Conservation (phyloP, 2,329 filamentous ascomycete species). For the Cyphellophora attinorum region DNA sequence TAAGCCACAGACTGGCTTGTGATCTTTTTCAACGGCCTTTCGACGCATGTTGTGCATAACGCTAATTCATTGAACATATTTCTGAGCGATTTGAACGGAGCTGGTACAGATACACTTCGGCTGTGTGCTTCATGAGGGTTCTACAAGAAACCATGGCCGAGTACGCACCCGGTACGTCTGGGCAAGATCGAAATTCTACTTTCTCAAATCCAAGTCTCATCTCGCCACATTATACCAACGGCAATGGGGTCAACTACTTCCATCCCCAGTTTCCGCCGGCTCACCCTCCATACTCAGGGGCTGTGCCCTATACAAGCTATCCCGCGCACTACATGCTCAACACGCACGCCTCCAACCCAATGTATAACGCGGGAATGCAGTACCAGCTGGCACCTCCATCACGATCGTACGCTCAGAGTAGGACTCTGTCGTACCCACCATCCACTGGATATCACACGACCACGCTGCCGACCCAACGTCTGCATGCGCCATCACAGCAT, state of each 20-base stretch:
- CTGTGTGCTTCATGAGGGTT: background rate
- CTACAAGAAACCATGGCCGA: constrained; percentile 26
- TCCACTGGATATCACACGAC: constrained; percentile 23
- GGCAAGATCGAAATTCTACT: constrained; percentile 22
- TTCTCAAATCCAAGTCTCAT: constrained; percentile 13
- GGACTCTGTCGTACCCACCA: constrained; percentile 19
- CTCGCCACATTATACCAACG: constrained; percentile 22
- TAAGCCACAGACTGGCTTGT: no score
- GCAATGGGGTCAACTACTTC: constrained; percentile 19
- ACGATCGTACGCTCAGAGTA: constrained; percentile 21
- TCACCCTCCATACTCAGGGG: constrained; percentile 19
- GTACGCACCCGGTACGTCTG: constrained; percentile 27
- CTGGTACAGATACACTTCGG: background rate
- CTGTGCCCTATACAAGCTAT: constrained; percentile 30
- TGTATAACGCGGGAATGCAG: constrained; percentile 19
- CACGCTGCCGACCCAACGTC: constrained; percentile 20
- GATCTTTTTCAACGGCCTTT: no score
- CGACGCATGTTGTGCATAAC: no score
- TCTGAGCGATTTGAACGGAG: background rate
- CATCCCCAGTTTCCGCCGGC: constrained; percentile 16
- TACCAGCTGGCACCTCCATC: constrained; percentile 25
- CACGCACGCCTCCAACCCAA: constrained; percentile 25
- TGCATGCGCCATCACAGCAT: constrained; percentile 24
- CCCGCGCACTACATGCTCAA: constrained; percentile 26
- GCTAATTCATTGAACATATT: constrained; percentile 1